Conservation (phyloP, 2,329 filamentous ascomycete genomes). For the Incumbomyces delicatus region DNA sequence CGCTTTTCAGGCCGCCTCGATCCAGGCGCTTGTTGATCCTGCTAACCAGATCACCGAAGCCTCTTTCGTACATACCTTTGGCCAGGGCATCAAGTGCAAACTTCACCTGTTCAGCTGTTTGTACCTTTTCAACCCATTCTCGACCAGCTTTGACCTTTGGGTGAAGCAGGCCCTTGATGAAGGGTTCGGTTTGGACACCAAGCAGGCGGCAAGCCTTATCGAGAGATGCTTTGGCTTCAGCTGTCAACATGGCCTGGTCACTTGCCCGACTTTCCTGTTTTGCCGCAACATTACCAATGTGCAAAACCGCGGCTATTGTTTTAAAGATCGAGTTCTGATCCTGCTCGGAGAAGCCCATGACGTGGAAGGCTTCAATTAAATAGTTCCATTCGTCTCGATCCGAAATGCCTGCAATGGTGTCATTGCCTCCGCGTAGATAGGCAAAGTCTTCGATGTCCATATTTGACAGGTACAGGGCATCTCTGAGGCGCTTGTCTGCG, state of each 20-base stretch:
- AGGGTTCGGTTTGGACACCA: constrained; percentile 74
- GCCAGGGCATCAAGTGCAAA: constrained; percentile 81
- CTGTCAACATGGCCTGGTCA: constrained; percentile 76
- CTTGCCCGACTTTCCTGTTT: constrained; percentile 82
- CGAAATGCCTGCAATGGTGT: constrained; percentile 81
- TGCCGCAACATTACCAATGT: constrained; percentile 84
- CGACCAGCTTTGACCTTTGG: constrained; percentile 89
- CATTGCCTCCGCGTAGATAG: constrained; percentile 85
- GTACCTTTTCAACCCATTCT: constrained; percentile 97
- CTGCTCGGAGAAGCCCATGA: constrained; percentile 85
- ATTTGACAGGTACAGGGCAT: constrained; percentile 64
- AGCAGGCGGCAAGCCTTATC: constrained; percentile 73
- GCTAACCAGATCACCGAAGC: constrained; percentile 83
- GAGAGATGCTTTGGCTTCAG: constrained; percentile 65
- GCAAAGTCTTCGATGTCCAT: constrained; percentile 77
- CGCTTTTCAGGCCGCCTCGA: constrained; percentile 67
- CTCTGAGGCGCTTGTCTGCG: constrained; percentile 62
- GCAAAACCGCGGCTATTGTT: constrained; percentile 82
- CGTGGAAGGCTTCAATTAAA: constrained; percentile 79
- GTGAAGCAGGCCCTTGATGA: constrained; percentile 79
- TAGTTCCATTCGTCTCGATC: constrained; percentile 84
- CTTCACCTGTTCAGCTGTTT: constrained; percentile 92
- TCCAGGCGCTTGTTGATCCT: constrained; percentile 90
- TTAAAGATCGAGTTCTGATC: constrained; percentile 76
- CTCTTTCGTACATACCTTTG: constrained; percentile 95